Conservation (phyloP, 2,329 filamentous ascomycete species). For the Penicillium corylophilum region DNA sequence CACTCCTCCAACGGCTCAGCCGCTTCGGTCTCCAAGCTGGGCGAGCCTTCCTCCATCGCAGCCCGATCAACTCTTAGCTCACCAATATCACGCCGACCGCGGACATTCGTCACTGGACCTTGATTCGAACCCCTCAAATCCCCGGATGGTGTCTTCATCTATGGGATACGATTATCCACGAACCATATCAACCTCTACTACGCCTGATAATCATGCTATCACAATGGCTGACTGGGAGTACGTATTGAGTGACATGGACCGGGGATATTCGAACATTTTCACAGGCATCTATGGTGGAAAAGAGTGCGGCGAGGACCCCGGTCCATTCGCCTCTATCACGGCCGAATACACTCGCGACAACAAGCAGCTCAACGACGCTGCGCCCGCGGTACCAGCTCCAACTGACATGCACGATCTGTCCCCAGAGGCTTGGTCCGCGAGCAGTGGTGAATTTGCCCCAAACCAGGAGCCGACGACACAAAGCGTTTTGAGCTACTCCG, state of each 20-base stretch:
- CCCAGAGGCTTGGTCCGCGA: slow-evolving; percentile 40
- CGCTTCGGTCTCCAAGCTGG: slow-evolving; percentile 34
- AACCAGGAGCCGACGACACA: slow-evolving; percentile 41
- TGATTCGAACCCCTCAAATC: slow-evolving; percentile 24
- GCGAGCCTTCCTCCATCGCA: slow-evolving; percentile 25
- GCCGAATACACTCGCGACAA: slow-evolving; percentile 29
- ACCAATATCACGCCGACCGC: slow-evolving; percentile 17
- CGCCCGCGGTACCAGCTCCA: slow-evolving; percentile 19
- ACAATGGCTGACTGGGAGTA: slow-evolving; percentile 77
- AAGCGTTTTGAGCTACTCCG: slow-evolving; percentile 60
- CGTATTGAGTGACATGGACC: slow-evolving; percentile 75
- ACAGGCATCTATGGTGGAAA: slow-evolving; percentile 49
- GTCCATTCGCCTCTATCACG: slow-evolving; percentile 36
- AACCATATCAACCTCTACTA: slow-evolving; percentile 46
- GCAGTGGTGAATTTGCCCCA: slow-evolving; percentile 36
- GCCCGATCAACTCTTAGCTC: slow-evolving; percentile 19
- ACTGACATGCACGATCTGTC: slow-evolving; percentile 38
- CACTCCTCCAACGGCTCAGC: slow-evolving; percentile 27
- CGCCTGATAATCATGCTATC: slow-evolving; percentile 43
- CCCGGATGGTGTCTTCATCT: slow-evolving; percentile 53
- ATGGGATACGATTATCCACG: slow-evolving; percentile 31
- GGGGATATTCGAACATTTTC: slow-evolving; percentile 76
- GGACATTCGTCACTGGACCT: slow-evolving; percentile 20
- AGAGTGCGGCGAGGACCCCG: slow-evolving; percentile 38
- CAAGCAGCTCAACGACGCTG: slow-evolving; percentile 19